Conservation (phyloP, 352 stramenopile genomes). For the Phytophthora hibernalis region DNA sequence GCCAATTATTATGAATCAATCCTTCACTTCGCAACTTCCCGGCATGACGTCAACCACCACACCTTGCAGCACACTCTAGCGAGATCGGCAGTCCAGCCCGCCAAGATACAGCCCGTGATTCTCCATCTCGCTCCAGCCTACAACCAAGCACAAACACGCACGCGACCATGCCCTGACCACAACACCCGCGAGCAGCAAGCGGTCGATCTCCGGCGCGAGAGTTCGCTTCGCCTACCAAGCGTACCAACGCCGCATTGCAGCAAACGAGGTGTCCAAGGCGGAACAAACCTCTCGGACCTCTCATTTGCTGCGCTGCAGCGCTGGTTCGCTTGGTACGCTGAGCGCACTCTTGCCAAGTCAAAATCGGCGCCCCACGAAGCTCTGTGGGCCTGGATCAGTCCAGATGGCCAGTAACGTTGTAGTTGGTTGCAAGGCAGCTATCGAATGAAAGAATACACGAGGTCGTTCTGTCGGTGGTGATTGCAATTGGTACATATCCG, state of each 20-base stretch:
- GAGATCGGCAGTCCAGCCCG: not conserved
- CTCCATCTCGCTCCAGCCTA: not conserved
- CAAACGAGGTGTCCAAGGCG: too few relatives aligned
- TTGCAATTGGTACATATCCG: not conserved
- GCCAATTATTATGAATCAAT: too few relatives aligned
- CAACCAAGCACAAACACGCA: not conserved
- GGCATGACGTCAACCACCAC: not conserved
- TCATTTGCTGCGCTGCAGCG: conserved; percentile 28
- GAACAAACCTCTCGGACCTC: not conserved
- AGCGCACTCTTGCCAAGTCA: conserved; percentile 25
- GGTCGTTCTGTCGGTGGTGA: not conserved
- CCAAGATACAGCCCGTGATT: not conserved
- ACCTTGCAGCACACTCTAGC: not conserved
- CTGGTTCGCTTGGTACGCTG: conserved; percentile 39
- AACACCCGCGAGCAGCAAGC: not conserved
- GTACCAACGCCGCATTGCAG: too few relatives aligned
- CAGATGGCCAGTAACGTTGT: too few relatives aligned
- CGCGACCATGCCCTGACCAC: not conserved
- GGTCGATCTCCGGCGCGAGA: not conserved
- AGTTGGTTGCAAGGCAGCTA: not conserved
- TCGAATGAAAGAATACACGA: conserved; percentile 3
- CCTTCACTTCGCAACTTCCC: not conserved
- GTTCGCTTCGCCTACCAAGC: too few relatives aligned
- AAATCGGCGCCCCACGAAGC: not conserved
- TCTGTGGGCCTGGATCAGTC: not conserved